These are phyloP conservation scores for Solanum hybrid DNA, from an alignment of 305 asterid genomes.

Conservation along the genomic window DNA sequence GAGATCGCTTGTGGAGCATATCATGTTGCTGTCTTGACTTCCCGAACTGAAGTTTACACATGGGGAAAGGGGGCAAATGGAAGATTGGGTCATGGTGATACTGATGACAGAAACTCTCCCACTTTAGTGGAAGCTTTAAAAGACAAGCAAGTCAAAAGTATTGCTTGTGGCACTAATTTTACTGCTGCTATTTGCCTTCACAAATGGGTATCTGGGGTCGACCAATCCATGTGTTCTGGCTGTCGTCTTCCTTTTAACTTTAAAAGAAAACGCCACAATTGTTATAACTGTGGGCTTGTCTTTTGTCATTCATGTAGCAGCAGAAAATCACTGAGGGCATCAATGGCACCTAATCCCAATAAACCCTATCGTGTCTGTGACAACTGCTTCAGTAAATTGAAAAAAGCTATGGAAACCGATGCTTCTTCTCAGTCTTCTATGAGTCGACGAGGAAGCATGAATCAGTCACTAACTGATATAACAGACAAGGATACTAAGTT, in stretches of 20 bases:
- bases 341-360: constrained; percentile 67
- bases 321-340: constrained; percentile 62
- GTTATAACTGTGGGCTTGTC: constrained; percentile 73
- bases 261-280: constrained; percentile 58
- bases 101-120: constrained; percentile 48
- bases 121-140: constrained; percentile 54
- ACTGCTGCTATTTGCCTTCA: constrained; percentile 70
- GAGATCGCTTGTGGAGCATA: constrained; percentile 26
- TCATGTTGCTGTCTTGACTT: constrained; percentile 25
- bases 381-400: constrained; percentile 59
- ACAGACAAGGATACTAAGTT: constrained; percentile 43
- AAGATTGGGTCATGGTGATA: constrained; percentile 68
- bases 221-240: constrained; percentile 57
- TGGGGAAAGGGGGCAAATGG: constrained; percentile 31
- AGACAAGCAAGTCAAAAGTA: constrained; percentile 64
- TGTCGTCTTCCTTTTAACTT: constrained; percentile 46
- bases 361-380: constrained; percentile 71
- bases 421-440: constrained; percentile 47
- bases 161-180: constrained; percentile 62
- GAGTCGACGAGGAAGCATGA: constrained; percentile 51
- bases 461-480: constrained; percentile 34
- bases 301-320: constrained; percentile 68
- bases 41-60: constrained; percentile 23
- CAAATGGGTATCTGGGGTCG: constrained; percentile 66
- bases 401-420: constrained; percentile 50